Conservation (phyloP, 306 rosid species). For the Vachellia collinsii region DNA sequence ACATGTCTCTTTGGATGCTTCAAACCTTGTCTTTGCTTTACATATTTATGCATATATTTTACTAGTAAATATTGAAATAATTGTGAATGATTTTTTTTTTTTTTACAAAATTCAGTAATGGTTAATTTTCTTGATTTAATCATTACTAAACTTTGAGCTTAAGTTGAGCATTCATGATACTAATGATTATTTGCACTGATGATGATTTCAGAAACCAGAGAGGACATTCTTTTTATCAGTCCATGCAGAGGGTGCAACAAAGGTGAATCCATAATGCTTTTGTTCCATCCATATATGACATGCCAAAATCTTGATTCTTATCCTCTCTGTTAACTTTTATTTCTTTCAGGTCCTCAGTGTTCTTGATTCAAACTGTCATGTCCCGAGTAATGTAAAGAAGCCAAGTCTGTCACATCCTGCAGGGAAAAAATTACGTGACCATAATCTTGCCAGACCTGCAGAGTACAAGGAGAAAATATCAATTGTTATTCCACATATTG, state of each 20-base stretch:
- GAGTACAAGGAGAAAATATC: slow-evolving; percentile 77
- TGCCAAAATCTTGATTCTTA: background rate
- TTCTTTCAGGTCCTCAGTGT: slow-evolving; percentile 73
- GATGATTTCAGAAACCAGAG: slow-evolving; percentile 75
- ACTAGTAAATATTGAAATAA: background rate
- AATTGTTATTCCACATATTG: slow-evolving; percentile 66
- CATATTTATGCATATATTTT: background rate
- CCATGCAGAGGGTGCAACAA: slow-evolving; percentile 94
- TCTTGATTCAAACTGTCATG: slow-evolving; percentile 80
- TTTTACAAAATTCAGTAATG: background rate
- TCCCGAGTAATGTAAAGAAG: slow-evolving; percentile 51
- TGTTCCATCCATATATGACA: slow-evolving; percentile 18
- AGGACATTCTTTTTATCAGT: slow-evolving; percentile 79
- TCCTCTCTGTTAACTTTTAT: slow-evolving; percentile 18
- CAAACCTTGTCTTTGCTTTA: background rate
- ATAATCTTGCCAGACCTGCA: slow-evolving; percentile 55
- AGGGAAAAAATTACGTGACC: slow-evolving; percentile 58
- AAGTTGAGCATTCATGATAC: slow-evolving; percentile 20
- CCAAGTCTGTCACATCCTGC: slow-evolving; percentile 43
- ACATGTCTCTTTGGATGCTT: background rate
- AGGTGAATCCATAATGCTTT: slow-evolving; percentile 58
- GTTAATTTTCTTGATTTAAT: slow-evolving; percentile 3
- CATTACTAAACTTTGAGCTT: slow-evolving; percentile 1
- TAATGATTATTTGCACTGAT: slow-evolving; percentile 37
- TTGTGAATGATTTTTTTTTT: background rate